Base-by-base conservation (phyloP, 306 rosid species). In the Hylodesmum podocarpum region DNA sequence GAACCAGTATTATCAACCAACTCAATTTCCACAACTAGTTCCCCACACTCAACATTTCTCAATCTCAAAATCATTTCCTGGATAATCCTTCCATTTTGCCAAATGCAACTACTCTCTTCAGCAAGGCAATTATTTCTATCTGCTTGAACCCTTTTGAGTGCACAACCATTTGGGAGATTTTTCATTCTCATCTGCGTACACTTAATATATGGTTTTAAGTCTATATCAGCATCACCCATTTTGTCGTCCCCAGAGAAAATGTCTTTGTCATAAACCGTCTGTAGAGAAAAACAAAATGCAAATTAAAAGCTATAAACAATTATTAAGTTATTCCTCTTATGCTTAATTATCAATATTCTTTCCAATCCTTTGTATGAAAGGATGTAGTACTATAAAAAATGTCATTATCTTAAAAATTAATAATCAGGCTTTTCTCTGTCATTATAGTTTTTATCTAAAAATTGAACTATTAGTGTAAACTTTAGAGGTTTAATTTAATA, bases 221-320 rank as follows among this genome's bases (percentile, higher is more conserved):
- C 97, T 62, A 95, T 78, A 6, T 76, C 89, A 9, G 97, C 96
- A 13, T 91, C 91, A 0, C 99, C 99, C 97, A 95, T 92, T 75
- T 80, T 75, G 79, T 95, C 99, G 63, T 95, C 97, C 37, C 27
- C 66, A 0, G 88, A 83, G 39, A 95, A 83, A 0, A 87, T 87
- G 80, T 95, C 99, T 40, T 83, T 82, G 86, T 95, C 97, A 53
- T 37, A 95, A 72, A 90, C 97, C 3, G 80, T 59, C 97, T 92
- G 77, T 50, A 81, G 0, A 79, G 28, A 22, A 12, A 21, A 36
- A 19, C 62, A 55, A 66, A 40, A 40, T 34, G 47, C 70, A n/a
- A n/a, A n/a, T n/a, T n/a, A n/a, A 33, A 59, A 31, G 5, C 27
- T 25, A 61, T 33, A 43, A 33, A 61, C 11, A 25, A 27, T 12